Conservation (phyloP, 2,329 filamentous ascomycete species). For the Macrophomina pseudophaseolina region DNA sequence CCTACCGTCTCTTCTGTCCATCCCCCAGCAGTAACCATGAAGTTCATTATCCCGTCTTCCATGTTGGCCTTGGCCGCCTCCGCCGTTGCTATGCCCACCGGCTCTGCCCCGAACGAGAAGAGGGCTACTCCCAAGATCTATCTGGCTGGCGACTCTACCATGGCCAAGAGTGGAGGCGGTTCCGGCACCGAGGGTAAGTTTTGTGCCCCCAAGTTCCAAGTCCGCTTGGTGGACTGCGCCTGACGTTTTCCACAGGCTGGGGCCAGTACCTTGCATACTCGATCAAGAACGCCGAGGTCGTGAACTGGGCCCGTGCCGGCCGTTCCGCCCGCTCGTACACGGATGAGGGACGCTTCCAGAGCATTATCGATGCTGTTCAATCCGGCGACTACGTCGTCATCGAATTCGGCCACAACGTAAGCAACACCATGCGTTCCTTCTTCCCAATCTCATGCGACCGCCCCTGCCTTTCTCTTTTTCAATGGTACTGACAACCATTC, state of each 20-base stretch:
- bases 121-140: conserved; percentile 48
- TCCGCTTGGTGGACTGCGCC: background rate
- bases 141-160: conserved; percentile 64
- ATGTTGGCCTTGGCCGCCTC: conserved; percentile 15
- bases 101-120: conserved; percentile 6
- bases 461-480: too few species aligned
- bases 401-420: conserved; percentile 68
- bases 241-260: conserved; percentile 56
- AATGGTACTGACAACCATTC: conserved; percentile 17
- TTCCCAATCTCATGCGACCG: too few species aligned
- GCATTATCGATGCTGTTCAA: conserved; percentile 57
- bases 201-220: background rate
- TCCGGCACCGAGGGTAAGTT: conserved; percentile 36
- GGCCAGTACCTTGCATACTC: conserved; percentile 62
- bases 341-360: conserved; percentile 66
- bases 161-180: conserved; percentile 53
- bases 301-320: conserved; percentile 68
- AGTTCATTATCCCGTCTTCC: conserved; percentile 21
- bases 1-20: background rate
- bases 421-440: background rate
- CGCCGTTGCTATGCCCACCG: conserved; percentile 15
- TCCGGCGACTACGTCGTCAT: conserved; percentile 68
- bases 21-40: conserved; percentile 6
- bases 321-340: conserved; percentile 69
- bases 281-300: conserved; percentile 50